These are phyloP conservation scores for Garcia nutans DNA, from an alignment of 345 rosid species.

Conservation along the genomic window DNA sequence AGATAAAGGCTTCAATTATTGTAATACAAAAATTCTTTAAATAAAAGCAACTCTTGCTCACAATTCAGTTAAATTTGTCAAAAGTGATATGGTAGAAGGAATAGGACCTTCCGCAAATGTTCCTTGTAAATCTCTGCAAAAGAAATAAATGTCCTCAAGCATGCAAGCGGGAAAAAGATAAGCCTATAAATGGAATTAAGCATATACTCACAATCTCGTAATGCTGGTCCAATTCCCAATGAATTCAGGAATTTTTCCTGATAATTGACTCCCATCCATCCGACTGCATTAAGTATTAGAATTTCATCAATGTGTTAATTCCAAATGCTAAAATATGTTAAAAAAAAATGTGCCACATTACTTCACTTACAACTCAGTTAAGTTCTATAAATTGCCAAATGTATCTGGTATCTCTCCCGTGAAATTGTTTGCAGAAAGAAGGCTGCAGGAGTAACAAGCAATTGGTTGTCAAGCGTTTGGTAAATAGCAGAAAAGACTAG, in stretches of 20 bases:
- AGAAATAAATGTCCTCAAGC: neutral
- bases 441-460: constrained; percentile 33
- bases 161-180: neutral
- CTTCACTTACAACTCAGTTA: constrained; percentile 69
- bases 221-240: constrained; percentile 80
- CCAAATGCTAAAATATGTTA: constrained; percentile 2
- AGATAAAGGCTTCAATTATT: neutral
- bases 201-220: constrained; percentile 51
- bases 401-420: constrained; percentile 70
- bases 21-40: neutral
- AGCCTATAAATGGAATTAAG: neutral
- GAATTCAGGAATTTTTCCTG: constrained; percentile 76
- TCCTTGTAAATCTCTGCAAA: constrained; percentile 71
- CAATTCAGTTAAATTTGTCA: constrained; percentile 52
- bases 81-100: constrained; percentile 54
- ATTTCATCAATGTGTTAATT: neutral
- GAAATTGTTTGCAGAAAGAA: constrained; percentile 72
- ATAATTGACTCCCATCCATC: constrained; percentile 68
- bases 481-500: neutral
- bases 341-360: neutral
- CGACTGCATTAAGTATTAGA: constrained; percentile 42
- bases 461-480: neutral
- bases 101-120: constrained; percentile 90
- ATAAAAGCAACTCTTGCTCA: constrained; percentile 36
- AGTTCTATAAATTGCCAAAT: constrained; percentile 55